Base-by-base conservation (phyloP, 495 filamentous ascomycete genomes). In the Hypoxylon lenormandii region DNA sequence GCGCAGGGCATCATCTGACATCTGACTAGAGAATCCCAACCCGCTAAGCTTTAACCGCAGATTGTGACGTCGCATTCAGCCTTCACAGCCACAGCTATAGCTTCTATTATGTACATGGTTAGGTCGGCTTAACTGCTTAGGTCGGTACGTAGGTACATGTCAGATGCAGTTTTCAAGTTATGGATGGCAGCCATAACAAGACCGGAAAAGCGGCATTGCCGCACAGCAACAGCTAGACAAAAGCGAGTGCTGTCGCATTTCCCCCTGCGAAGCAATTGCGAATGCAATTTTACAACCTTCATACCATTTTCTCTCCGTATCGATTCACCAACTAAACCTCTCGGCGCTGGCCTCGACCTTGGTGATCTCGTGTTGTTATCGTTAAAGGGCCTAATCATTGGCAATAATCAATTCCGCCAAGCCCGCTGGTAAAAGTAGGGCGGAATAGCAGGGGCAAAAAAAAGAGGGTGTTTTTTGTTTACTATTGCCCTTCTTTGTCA, bases 131-230 rank as follows among this genome's bases (percentile, higher is more conserved):
- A n/a, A n/a, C n/a, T n/a, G n/a, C n/a, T n/a, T n/a, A n/a, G n/a
- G n/a, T 26, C 23, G 30, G 18, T 18, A 48, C 47, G 0, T 28
- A 2, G 18, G 16, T 57, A 59, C 45, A 37, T 40, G 26, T 48
- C 28, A 23, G 15, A 61, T 48, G 42, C 11, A 18, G 26, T 18
- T 3, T 7, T 26, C 5, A 22, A 6, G 30, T n/a, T n/a, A 38
- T 33, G 30, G 30, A 8, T 33, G 30, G 6, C 30, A 67, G 52
- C 50, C 50, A n/a, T n/a, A n/a, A n/a, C 57, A 45, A n/a, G n/a
- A 42, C 64, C 64, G 64, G 64, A 49, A 68, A 68, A 68, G 43
- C 64, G 64, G 64, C 64, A 67, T 42, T 42, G 21, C 40, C 23
- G 23, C 5, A 26, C 23, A 28, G 40, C 40, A 28, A 13, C 37